Evolutionary conservation across 2,329 filamentous ascomycete genomes (phyloP).

Genomic region (Nectriaceae sp.): DNA sequence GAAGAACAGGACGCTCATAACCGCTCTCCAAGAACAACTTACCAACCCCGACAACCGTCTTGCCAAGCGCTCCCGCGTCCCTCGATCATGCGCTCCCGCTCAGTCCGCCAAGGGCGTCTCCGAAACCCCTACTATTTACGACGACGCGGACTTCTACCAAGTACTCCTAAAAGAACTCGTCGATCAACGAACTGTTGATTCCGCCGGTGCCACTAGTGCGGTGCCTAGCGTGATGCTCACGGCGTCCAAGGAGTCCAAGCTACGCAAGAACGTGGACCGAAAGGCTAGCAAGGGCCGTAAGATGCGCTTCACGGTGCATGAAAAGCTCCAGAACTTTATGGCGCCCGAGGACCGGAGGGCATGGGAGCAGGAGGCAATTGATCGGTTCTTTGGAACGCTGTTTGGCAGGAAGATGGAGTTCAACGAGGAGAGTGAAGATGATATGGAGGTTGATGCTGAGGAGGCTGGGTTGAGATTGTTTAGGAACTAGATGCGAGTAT

Average conservation of each 20-base stretch:
- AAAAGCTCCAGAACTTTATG: slow-evolving; percentile 99
- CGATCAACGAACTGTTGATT: slow-evolving; percentile 78
- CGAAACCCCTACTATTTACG: slow-evolving; percentile 71
- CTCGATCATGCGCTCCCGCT: slow-evolving; percentile 74
- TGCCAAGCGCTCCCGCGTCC: slow-evolving; percentile 67
- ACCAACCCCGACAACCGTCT: slow-evolving; percentile 63
- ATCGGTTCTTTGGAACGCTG: slow-evolving; percentile 73
- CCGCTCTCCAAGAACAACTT: slow-evolving; percentile 69
- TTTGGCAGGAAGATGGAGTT: slow-evolving; percentile 71
- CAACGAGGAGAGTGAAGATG: slow-evolving; percentile 57
- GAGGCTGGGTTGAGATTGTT: slow-evolving; percentile 58
- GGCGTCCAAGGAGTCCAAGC: slow-evolving; percentile 74
- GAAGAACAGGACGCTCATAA: slow-evolving; percentile 53
- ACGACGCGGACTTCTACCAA: slow-evolving; percentile 95
- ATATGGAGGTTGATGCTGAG: slow-evolving; percentile 54
- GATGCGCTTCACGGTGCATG: slow-evolving; percentile 90
- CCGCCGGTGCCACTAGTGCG: slow-evolving; percentile 48
- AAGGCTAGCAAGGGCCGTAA: slow-evolving; percentile 95
- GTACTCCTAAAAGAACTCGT: slow-evolving; percentile 90
- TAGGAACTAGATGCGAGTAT: slow-evolving; percentile 36
- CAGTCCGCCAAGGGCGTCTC: slow-evolving; percentile 61
- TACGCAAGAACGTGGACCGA: slow-evolving; percentile 83
- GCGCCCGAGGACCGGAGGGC: slow-evolving; percentile 78
- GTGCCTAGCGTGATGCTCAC: slow-evolving; percentile 63
- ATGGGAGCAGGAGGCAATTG: slow-evolving; percentile 82